Evolutionary conservation across 495 filamentous ascomycete species (phyloP).

Genomic region (Delitschia confertaspora): DNA sequence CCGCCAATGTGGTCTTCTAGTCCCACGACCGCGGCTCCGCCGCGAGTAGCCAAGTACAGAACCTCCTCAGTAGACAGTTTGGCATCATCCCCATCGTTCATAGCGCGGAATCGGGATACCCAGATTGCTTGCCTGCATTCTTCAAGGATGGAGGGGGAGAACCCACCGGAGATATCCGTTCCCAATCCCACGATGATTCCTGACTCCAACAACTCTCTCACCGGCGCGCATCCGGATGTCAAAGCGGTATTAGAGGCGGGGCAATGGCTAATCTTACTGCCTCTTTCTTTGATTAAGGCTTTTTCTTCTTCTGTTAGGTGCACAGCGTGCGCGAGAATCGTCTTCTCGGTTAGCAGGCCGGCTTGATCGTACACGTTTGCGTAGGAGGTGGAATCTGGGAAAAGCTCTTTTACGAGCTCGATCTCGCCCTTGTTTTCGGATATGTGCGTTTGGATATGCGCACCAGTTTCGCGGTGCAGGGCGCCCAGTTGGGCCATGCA

Average conservation of each 20-base stretch:
- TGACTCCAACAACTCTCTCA: conserved; percentile 61
- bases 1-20: conserved; percentile 58
- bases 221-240: conserved; percentile 61
- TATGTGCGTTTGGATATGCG: conserved; percentile 86
- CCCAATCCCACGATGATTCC: conserved; percentile 76
- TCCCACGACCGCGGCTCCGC: conserved; percentile 70
- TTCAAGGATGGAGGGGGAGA: conserved; percentile 66
- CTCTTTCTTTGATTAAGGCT: conserved; percentile 48
- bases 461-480: conserved; percentile 48
- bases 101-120: conserved; percentile 58
- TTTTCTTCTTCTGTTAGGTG: conserved; percentile 61
- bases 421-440: conserved; percentile 73
- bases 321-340: conserved; percentile 80
- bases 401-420: conserved; percentile 57
- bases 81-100: conserved; percentile 38
- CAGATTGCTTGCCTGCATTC: conserved; percentile 69
- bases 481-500: conserved; percentile 54
- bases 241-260: conserved; percentile 76
- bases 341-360: conserved; percentile 59
- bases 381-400: conserved; percentile 58
- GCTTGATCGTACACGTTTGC: conserved; percentile 67
- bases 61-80: conserved; percentile 77
- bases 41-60: conserved; percentile 74
- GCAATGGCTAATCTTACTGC: conserved; percentile 70
- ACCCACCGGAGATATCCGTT: conserved; percentile 85